Base-by-base conservation (phyloP, 441 rosid genomes). In the Arabidopsis hybrid region DNA sequence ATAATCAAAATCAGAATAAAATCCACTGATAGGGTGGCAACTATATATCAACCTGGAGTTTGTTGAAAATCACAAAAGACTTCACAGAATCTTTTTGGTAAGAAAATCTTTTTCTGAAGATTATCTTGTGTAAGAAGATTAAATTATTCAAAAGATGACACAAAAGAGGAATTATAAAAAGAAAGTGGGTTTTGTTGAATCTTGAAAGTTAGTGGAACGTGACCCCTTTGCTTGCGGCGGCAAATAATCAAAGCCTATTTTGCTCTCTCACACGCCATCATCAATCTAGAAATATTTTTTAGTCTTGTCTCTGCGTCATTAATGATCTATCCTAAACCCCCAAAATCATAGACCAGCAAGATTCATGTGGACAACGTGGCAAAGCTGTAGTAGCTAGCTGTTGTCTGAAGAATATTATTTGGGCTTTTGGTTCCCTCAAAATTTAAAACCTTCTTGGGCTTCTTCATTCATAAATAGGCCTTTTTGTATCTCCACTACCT, bases 131-230 rank as follows among this genome's bases (percentile, higher is more conserved):
- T 42, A 26, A n/a, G 5, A 29, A 11, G 47, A 39, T 17, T 14
- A 60, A 8, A 7, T 11, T 60, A 51, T 17, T 17, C 1, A 14
- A 16, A 72, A 34, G 71, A 17, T 29, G 58, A 62, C 14, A 36
- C 45, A 3, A n/a, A 14, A 29, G 31, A 61, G 35, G 64, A 14
- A 10, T n/a, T 42, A 29, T 31, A 57, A 1, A 7, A 16, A 10
- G 13, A 51, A 75, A 69, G 49, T 17, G 65, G 14, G 18, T 39
- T 76, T 18, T 13, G 80, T 70, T 76, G 67, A 76, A 70, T 70
- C 71, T 64, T 40, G 75, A 57, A 76, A 76, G 80, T 4, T 61
- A 76, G 57, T 64, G 61, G 75, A 76, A 70, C 76, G 76, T 76
- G 76, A 16, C n/a, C 49, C 56, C 80, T 53, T 76, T 64, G 50